A percentile compares a stretch with the other conserved stretches of the same genome.
Conservation (phyloP, 2,329 filamentous ascomycete genomes). For the Eutypa lata region DNA sequence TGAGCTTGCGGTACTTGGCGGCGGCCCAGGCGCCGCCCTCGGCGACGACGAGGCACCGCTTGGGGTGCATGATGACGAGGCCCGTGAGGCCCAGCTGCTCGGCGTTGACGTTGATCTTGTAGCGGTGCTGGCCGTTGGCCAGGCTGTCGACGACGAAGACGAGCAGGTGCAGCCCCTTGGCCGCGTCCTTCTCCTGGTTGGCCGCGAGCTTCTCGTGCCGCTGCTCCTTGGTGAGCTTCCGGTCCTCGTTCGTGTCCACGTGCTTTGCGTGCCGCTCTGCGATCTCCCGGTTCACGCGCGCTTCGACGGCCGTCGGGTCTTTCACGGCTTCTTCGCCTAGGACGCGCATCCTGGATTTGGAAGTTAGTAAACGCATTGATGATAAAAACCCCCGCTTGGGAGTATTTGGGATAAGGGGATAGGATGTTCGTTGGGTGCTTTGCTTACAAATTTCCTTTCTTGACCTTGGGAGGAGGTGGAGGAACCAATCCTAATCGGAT, state of each 20-base stretch:
- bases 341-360: conserved; percentile 68
- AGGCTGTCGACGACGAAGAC: conserved; percentile 89
- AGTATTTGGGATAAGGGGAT: too few relatives aligned
- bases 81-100: conserved; percentile 86
- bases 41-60: conserved; percentile 83
- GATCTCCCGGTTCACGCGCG: conserved; percentile 89
- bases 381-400: too few relatives aligned
- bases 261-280: conserved; percentile 80
- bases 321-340: conserved; percentile 88
- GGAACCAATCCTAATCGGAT: conserved; percentile 87
- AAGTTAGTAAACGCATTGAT: not conserved
- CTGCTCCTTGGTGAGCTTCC: conserved; percentile 86
- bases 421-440: too few relatives aligned
- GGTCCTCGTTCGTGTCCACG: conserved; percentile 72
- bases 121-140: conserved; percentile 90
- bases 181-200: conserved; percentile 85
- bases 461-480: conserved; percentile 91
- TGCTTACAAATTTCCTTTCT: conserved; percentile 60
- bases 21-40: conserved; percentile 86
- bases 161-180: conserved; percentile 78
- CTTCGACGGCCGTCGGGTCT: conserved; percentile 95
- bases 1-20: conserved; percentile 83
- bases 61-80: conserved; percentile 87
- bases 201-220: conserved; percentile 75
- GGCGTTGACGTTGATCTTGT: conserved; percentile 88